Percentiles rank a stretch among this genome's conserved stretches.
Conservation (phyloP, 371 early-diverging fungal genomes). For the Mortierella sp. region DNA sequence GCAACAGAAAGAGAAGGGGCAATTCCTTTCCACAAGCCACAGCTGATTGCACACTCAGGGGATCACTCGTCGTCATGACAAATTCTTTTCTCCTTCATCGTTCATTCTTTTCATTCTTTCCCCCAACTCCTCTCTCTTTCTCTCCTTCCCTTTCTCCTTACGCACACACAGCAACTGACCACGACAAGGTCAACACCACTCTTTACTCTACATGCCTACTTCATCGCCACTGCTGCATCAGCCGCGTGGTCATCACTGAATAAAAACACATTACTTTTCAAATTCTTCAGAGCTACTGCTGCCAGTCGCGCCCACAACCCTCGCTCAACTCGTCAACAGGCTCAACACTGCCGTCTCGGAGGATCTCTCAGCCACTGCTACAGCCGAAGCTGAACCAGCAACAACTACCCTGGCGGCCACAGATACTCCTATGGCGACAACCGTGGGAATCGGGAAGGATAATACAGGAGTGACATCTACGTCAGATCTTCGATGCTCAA, state of each 20-base stretch:
- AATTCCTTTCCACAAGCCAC: no score
- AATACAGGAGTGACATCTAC: not conserved
- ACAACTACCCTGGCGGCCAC: not conserved
- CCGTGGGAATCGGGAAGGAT: not conserved
- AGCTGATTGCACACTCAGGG: no score
- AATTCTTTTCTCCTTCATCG: no score
- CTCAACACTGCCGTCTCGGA: not conserved
- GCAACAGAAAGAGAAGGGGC: no score
- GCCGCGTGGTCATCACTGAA: not conserved
- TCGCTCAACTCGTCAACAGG: not conserved
- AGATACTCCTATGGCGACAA: not conserved
- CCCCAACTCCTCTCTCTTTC: no score
- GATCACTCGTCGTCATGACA: no score
- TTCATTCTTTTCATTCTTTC: no score
- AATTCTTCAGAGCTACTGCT: not conserved
- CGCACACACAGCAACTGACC: not conserved
- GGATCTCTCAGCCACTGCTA: not conserved
- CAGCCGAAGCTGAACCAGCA: not conserved
- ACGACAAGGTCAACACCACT: constrained; percentile 2
- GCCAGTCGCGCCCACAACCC: not conserved
- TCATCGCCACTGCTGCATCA: not conserved
- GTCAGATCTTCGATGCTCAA: not conserved
- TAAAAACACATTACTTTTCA: not conserved
- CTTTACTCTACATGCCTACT: not conserved
- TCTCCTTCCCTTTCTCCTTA: not conserved